A percentile compares a stretch with the other conserved stretches of the same genome.
These are phyloP conservation scores for Heliamphora pulchella DNA, from an alignment of 179 eudicot species.

Conservation along the genomic window DNA sequence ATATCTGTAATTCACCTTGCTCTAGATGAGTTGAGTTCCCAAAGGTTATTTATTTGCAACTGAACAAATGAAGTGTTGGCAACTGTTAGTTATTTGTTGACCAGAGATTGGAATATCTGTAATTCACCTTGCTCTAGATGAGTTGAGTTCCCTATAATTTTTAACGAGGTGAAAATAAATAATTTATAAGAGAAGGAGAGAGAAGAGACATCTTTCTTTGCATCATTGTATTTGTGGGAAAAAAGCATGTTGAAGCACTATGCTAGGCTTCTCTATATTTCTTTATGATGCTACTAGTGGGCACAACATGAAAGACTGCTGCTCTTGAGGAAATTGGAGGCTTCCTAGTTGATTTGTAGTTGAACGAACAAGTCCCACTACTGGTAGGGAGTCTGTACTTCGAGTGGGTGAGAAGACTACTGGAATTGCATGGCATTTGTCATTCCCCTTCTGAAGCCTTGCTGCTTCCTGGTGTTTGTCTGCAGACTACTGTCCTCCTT, in stretches of 20 bases:
- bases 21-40: neutral
- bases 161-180: no score
- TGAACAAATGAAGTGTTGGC: neutral
- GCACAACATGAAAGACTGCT: neutral
- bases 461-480: no score
- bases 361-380: slow-evolving; percentile 3
- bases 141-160: neutral
- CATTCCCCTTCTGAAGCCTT: no score
- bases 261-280: neutral
- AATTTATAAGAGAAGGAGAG: neutral
- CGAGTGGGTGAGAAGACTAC: neutral
- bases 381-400: neutral
- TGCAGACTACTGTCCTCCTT: no score
- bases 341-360: neutral
- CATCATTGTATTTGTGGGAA: neutral
- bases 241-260: neutral
- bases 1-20: neutral
- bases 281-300: neutral
- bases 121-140: neutral
- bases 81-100: neutral
- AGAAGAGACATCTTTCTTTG: neutral
- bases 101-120: neutral
- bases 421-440: neutral
- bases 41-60: no score
- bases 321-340: neutral